Evolutionary conservation across 305 asterid species (phyloP), one percentile per base, ranked within the genome.

Genomic region (Fraxinus velutina): DNA sequence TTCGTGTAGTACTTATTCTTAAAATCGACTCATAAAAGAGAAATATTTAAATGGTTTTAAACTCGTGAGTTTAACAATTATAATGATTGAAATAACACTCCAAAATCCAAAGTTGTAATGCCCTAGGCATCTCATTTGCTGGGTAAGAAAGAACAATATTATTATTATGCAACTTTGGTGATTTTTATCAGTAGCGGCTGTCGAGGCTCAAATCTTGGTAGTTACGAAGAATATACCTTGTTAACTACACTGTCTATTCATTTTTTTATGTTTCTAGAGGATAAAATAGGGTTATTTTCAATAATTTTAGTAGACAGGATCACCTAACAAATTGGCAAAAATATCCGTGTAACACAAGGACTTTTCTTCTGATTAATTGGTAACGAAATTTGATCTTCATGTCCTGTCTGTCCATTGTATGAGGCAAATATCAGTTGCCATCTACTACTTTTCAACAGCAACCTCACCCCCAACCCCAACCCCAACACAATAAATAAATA

Each of bases 171-270:
- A 37, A 37, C 44, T 37, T 9, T 37, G 44, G 44, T 8, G 44
- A 37, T 37, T 37, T 37, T 37, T 37, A 7, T 37, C 44, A 37
- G 44, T 37, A 90, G 90, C 88, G 89, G 88, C 91, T 81, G 70
- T 80, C 85, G 80, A 73, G 79, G 83, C 83, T 81, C 79, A 77
- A 79, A 82, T 73, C 76, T 83, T 85, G 87, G 87, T 74, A 78
- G 70, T 75, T 78, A 62, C 86, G 75, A 84, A 47, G 86, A 78
- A 79, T 75, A 78, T 75, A 62, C 83, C 39, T 79, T 83, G 85
- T 30, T 55, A 75, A 73, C 77, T 29, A 62, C 76, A 37, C 21
- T n/a, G 0, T 44, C 52, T 39, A 6, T 10, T 50, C 77, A 47
- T 15, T 81, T 81, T 76, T 39, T 7, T 0, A 75, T 52, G 70